Evolutionary conservation across 1,139 yeast genomes (phyloP), one percentile per base, ranked within the genome.

Genomic region (Yamadazyma blattariae): DNA sequence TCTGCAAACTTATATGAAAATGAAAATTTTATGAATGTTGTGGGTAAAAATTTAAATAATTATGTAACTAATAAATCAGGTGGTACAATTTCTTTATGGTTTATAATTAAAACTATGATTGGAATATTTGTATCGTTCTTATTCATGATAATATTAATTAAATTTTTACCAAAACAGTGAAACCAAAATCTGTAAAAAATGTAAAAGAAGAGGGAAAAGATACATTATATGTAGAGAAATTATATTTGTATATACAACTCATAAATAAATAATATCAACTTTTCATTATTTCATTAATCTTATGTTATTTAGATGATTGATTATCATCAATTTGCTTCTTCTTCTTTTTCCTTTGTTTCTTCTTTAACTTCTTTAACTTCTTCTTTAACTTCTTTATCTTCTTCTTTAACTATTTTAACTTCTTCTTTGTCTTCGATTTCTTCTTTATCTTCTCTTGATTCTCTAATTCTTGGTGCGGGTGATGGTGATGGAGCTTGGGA

Each of bases 1-100:
- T 56, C 60, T 34, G 73, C 67, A 15, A 66, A 59, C 39, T 52
- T 70, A 47, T 48, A 54, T 32, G 60, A 55, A 36, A 70, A 67
- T 40, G 59, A 67, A 35, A 51, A 53, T 27, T 51, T 67, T 37
- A 64, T 68, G 61, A 59, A 56, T 38, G 45, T 53, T 2, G 67
- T 69, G 26, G 72, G 71, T 34, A 48, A 46, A 17, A 69, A 68
- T 42, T 59, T 70, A 46, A 64, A 64, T 39, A 51, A 48, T 33
- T 67, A 67, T 40, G 50, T 61, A 5, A 37, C 46, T 32, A 69
- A 68, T 39, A 66, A 65, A 43, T 51, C 67, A 14, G 71, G 71
- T 1, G 65, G 65, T 12, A 66, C 57, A 35, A 62, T 67, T 6
- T 52, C 66, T 15, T 44, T 66, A 25, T 61, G 64, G 58, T 64